A percentile compares a stretch with the other conserved stretches of the same genome.
These are phyloP conservation scores for Carex littledalei DNA, from an alignment of 176 grass and related monocot genomes.

Conservation along the genomic window DNA sequence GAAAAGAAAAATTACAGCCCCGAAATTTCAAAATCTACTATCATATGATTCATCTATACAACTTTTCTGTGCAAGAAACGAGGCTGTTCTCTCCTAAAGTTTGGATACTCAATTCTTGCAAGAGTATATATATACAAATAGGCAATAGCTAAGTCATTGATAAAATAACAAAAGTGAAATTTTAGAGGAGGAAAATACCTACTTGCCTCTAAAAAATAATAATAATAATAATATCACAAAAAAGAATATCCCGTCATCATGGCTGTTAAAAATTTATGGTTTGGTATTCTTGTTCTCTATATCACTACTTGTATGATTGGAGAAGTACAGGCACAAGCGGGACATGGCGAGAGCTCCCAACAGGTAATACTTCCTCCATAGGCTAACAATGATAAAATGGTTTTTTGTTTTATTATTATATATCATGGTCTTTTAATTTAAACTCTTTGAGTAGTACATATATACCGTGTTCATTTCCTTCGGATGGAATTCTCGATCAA, in stretches of 20 bases:
- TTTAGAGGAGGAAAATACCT: background rate
- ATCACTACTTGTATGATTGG: background rate
- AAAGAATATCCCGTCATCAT: background rate
- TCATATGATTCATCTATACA: background rate
- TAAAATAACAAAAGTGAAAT: background rate
- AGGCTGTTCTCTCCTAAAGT: background rate
- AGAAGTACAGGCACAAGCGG: background rate
- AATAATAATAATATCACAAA: background rate
- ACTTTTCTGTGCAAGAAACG: background rate
- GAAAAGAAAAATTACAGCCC: background rate
- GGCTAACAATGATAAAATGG: background rate
- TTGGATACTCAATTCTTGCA: background rate
- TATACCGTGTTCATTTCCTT: background rate
- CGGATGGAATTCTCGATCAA: background rate
- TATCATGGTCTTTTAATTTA: background rate
- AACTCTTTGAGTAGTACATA: background rate
- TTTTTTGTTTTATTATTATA: background rate
- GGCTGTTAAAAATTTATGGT: background rate
- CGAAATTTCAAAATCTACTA: background rate
- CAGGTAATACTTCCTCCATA: background rate
- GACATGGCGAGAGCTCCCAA: background rate
- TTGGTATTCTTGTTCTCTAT: slow-evolving; percentile 3
- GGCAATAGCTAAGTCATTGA: background rate
- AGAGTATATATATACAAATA: background rate
- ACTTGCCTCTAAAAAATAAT: background rate